Percentiles rank a stretch among this genome's conserved stretches.
These are phyloP conservation scores for Wickerhamomyces silvicola DNA, from an alignment of 805 yeast species.

Conservation along the genomic window DNA sequence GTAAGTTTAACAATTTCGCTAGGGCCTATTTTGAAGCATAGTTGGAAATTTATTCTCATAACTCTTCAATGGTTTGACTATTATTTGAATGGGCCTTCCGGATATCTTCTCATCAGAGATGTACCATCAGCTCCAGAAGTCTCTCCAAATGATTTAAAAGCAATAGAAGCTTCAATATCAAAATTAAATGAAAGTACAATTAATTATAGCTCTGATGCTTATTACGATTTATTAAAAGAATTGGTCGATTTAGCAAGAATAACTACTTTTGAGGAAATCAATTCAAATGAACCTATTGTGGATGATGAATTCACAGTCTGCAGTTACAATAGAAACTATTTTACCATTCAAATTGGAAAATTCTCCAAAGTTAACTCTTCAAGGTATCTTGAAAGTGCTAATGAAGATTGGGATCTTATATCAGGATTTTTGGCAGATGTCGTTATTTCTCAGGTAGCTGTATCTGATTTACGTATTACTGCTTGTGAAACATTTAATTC, in stretches of 20 bases:
- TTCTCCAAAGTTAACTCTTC: slow-evolving; percentile 44
- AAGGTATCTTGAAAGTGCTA: slow-evolving; percentile 37
- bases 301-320: slow-evolving; percentile 28
- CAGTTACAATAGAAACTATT: slow-evolving; percentile 50
- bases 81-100: slow-evolving; percentile 56
- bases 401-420: slow-evolving; percentile 41
- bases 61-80: slow-evolving; percentile 78
- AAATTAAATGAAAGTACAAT: slow-evolving; percentile 59
- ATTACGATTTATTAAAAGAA: slow-evolving; percentile 40
- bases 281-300: slow-evolving; percentile 19
- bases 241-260: slow-evolving; percentile 37
- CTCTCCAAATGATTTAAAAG: slow-evolving; percentile 37
- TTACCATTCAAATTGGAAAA: slow-evolving; percentile 45
- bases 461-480: slow-evolving; percentile 39
- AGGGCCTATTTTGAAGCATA: slow-evolving; percentile 62
- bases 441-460: slow-evolving; percentile 36
- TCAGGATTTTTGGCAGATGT: slow-evolving; percentile 39
- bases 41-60: slow-evolving; percentile 60
- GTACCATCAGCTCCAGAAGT: slow-evolving; percentile 37
- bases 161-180: slow-evolving; percentile 49
- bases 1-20: slow-evolving; percentile 70
- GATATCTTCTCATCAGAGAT: slow-evolving; percentile 29
- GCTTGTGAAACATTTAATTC: slow-evolving; percentile 47
- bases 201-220: slow-evolving; percentile 46
- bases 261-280: slow-evolving; percentile 8